Conservation (phyloP, 345 rosid genomes). For the Brassica carinata region DNA sequence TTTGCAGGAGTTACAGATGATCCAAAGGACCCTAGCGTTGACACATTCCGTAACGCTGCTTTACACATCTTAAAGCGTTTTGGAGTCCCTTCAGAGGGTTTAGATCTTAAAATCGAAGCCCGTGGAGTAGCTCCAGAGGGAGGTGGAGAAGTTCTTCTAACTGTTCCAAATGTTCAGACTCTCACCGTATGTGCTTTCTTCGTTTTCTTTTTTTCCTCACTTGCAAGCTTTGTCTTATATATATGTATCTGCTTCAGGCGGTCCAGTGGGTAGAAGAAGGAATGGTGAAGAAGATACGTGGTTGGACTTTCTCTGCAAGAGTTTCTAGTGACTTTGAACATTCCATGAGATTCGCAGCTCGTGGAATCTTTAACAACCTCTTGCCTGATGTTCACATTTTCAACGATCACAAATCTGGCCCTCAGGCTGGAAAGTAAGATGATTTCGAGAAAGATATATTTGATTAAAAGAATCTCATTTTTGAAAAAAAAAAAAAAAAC, state of each 20-base stretch:
- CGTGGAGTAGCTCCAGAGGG: constrained; percentile 85
- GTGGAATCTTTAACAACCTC: constrained; percentile 83
- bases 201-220: not conserved
- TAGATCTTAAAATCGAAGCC: constrained; percentile 69
- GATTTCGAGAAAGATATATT: not conserved
- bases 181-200: constrained; percentile 47
- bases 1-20: constrained; percentile 85
- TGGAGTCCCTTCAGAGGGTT: constrained; percentile 78
- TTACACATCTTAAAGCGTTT: constrained; percentile 48
- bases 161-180: constrained; percentile 58
- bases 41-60: constrained; percentile 73
- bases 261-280: constrained; percentile 84
- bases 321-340: constrained; percentile 76
- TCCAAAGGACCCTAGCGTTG: constrained; percentile 75
- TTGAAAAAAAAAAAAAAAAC: not conserved
- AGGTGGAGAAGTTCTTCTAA: constrained; percentile 80
- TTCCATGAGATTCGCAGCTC: constrained; percentile 77
- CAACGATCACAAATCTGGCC: constrained; percentile 68
- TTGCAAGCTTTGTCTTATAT: not conserved
- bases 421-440: constrained; percentile 89
- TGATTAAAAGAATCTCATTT: not conserved
- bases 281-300: constrained; percentile 92
- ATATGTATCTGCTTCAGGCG: constrained; percentile 49
- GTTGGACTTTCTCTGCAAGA: constrained; percentile 72
- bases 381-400: constrained; percentile 88